Evolutionary conservation across 441 rosid species (phyloP), one percentile per base, ranked within the genome.

Genomic region (Populus hybrid): DNA sequence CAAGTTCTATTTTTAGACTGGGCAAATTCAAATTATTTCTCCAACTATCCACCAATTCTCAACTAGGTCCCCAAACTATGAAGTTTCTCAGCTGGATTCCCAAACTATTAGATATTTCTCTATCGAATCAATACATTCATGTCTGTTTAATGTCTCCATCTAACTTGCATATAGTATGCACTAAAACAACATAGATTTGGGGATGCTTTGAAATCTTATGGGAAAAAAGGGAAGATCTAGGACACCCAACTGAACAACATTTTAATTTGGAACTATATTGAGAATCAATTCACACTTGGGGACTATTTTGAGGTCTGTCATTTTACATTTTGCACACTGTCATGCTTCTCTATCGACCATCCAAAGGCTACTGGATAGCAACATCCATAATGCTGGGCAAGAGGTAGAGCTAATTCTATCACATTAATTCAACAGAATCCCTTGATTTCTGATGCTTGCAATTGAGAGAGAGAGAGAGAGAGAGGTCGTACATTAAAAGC

Each of bases 401-500:
- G 20, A 24, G 63, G 11, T 2, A 46, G n/a, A 72, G 38, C 64
- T 50, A 26, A 72, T 54, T 72, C 26, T 70, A n/a, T 73, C 69
- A 23, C 20, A 6, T 34, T 12, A 10, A 57, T 57, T 57, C 21
- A 57, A 21, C 63, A 20, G 4, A 8, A 57, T 7, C 21, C 63
- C 23, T 57, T 1, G 7, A 57, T 57, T 57, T 57, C 63, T 57
- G 63, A 57, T 20, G 63, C 63, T 57, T 57, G 21, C 63, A 57
- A 18, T 18, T 28, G 5, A 36, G 72, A 46, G 40, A 63, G 46
- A 32, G 42, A 71, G 57, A 71, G 78, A 67, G 74, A 54, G 54
- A 5, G 67, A 70, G 76, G 76, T 66, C 89, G 66, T 78, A 95
- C 99, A 42, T 83, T 90, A 86, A 92, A 94, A 69, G 95, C 97